A percentile compares a stretch with the other conserved stretches of the same genome.
Evolutionary conservation across 257 asterid species (phyloP).

Genomic region (Lithospermum erythrorhizon): DNA sequence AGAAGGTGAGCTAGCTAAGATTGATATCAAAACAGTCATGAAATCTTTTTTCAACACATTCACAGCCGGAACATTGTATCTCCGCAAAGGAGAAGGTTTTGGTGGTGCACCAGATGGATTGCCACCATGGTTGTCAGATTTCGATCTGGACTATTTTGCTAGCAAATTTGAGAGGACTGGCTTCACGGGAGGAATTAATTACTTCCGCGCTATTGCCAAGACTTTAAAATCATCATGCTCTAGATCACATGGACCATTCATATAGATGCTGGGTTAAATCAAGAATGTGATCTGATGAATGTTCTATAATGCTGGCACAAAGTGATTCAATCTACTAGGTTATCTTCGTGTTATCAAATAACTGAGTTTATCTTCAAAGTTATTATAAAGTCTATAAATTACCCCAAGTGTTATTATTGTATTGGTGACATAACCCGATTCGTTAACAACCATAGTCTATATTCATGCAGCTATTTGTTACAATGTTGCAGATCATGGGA

Average conservation of each 20-base stretch:
- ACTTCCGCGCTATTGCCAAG: constrained; percentile 53
- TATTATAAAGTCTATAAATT: too few species aligned
- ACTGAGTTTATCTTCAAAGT: too few species aligned
- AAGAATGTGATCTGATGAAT: too few species aligned
- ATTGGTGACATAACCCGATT: too few species aligned
- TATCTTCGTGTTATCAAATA: too few species aligned
- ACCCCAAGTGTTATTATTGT: too few species aligned
- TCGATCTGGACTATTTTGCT: constrained; percentile 43
- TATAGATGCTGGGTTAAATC: too few species aligned
- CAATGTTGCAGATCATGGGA: constrained; percentile 12
- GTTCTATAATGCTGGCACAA: too few species aligned
- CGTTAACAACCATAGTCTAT: too few species aligned
- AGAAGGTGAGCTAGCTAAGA: constrained; percentile 40
- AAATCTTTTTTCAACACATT: constrained; percentile 30
- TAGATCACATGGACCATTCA: too few species aligned
- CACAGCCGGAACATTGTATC: constrained; percentile 36
- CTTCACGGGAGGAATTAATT: constrained; percentile 56
- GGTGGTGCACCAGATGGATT: constrained; percentile 9
- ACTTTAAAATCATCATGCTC: not conserved
- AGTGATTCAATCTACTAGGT: too few species aligned
- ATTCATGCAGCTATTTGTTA: too few species aligned
- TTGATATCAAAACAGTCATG: constrained; percentile 37
- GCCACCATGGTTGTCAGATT: constrained; percentile 47
- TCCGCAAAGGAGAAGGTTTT: constrained; percentile 35
- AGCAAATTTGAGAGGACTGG: constrained; percentile 43